Base-by-base conservation (phyloP, 768 basidiomycete species). In the Lentinula sp. region DNA sequence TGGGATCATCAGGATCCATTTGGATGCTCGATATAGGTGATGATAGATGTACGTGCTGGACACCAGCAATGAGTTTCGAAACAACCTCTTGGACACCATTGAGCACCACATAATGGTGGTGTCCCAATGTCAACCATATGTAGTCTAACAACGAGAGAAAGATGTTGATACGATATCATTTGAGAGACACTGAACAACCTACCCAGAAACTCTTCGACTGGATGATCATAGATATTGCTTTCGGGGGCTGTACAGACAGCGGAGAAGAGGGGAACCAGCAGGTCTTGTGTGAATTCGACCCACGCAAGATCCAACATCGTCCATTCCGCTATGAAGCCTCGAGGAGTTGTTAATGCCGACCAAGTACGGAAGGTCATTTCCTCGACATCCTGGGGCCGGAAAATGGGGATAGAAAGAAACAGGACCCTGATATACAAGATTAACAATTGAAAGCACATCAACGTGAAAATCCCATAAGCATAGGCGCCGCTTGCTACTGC, bases 201-300 rank as follows among this genome's bases (percentile, higher is more conserved):
- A 85, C 88, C 89, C 16, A 91, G 77, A 60, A 90, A 73, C 63
- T 86, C 83, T 55, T 85, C 83, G 0, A 83, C 78, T 1, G 88
- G 89, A 66, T 90, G 82, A 0, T 74, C 70, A 54, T 79, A 70
- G 0, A 90, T 75, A 61, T 83, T 83, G 9, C 78, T 74, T 45
- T 77, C 76, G 0, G 85, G 77, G 3, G 87, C 83, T 0, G 90
- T 90, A 61, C 87, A 88, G 3, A 91, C 84, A 0, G 86, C 88
- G 20, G 88, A 88, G 67, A 90, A 88, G 41, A 91, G 68, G 0
- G 88, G 87, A 0, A 85, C 66, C 48, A 91, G 68, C 0, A 90
- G 74, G 20, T 76, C 75, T 4, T 76, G 70, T 12, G 82, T 74
- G 69, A 90, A 90, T 10, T 73, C 71, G 13, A 63, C 64, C 85